Evolutionary conservation across 1,284 basidiomycete species (phyloP).

Genomic region (Heterobasidion occidentale): DNA sequence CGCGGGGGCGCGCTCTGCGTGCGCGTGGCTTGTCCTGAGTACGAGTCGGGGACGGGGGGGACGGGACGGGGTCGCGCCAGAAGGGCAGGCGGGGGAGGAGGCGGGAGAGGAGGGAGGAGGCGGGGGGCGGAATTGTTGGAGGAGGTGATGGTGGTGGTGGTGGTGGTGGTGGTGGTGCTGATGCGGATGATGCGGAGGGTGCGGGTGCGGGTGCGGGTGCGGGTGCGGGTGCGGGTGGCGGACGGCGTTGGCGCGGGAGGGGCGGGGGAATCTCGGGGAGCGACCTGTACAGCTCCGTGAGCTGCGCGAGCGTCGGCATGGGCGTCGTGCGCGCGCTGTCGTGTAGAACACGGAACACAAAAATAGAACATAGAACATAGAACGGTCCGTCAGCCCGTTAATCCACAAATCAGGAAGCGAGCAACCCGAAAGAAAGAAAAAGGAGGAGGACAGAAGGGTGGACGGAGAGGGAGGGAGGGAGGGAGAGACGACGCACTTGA

Average conservation of each 20-base stretch:
- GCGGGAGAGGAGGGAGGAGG: neutral
- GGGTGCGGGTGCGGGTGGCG: conserved; percentile 9
- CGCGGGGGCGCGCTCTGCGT: conserved; percentile 15
- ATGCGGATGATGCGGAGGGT: conserved; percentile 10
- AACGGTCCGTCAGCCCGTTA: neutral
- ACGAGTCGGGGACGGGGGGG: neutral
- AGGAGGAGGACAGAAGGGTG: neutral
- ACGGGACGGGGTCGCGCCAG: too few species aligned
- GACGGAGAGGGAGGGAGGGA: neutral
- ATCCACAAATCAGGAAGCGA: too few species aligned
- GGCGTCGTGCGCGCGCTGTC: conserved; percentile 62
- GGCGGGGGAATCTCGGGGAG: conserved; percentile 53
- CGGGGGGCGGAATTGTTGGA: neutral
- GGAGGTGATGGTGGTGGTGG: neutral
- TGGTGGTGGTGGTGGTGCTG: conserved; percentile 5
- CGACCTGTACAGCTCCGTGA: conserved; percentile 53
- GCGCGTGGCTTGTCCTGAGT: conserved; percentile 11
- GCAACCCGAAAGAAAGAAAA: neutral
- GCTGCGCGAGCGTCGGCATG: conserved; percentile 66
- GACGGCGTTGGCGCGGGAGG: conserved; percentile 36
- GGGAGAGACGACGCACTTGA: conserved; percentile 52
- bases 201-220: too few species aligned
- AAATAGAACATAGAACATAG: neutral
- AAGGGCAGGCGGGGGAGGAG: neutral
- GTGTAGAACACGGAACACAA: neutral